Percentiles rank a stretch among this genome's conserved stretches.
phyloP scores from a whole-genome alignment of 805 yeast species.

The Teunomyces stri region DNA sequence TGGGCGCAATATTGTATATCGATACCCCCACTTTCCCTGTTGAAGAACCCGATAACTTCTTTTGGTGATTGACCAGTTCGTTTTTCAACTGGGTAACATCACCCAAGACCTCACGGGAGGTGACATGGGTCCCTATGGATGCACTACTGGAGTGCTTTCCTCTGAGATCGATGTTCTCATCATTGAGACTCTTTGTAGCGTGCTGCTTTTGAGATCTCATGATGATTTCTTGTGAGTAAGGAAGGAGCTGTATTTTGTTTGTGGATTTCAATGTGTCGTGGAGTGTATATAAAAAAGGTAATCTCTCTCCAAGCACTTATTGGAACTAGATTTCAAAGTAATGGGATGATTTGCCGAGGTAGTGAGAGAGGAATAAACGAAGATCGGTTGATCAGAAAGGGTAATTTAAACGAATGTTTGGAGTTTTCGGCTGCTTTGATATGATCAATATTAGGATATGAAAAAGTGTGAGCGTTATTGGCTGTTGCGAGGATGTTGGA shows the following conservation, averaged over 20 bases:
- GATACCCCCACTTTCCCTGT: background rate
- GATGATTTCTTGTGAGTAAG: background rate
- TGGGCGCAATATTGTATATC: background rate
- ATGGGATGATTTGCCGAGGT: background rate
- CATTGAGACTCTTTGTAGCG: conserved; percentile 7
- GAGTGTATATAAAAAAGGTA: background rate
- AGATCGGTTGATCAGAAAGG: background rate
- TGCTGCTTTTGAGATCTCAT: conserved; percentile 7
- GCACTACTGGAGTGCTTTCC: background rate
- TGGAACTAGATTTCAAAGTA: background rate
- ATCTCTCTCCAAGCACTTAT: background rate
- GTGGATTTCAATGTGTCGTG: background rate
- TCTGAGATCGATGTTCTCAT: conserved; percentile 3
- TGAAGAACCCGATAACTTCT: background rate
- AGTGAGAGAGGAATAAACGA: background rate
- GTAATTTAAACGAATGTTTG: background rate
- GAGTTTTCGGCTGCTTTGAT: background rate
- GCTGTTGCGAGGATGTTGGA: background rate
- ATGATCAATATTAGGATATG: too few species aligned
- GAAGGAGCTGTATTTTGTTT: conserved; percentile 1
- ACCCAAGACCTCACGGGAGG: conserved; percentile 26
- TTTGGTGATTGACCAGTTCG: conserved; percentile 7
- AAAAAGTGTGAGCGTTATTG: background rate
- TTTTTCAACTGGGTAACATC: conserved; percentile 27
- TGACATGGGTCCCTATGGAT: conserved; percentile 3